These are phyloP conservation scores for Neofusicoccum umdonicola DNA, from an alignment of 2,329 filamentous ascomycete genomes.

Conservation along the genomic window DNA sequence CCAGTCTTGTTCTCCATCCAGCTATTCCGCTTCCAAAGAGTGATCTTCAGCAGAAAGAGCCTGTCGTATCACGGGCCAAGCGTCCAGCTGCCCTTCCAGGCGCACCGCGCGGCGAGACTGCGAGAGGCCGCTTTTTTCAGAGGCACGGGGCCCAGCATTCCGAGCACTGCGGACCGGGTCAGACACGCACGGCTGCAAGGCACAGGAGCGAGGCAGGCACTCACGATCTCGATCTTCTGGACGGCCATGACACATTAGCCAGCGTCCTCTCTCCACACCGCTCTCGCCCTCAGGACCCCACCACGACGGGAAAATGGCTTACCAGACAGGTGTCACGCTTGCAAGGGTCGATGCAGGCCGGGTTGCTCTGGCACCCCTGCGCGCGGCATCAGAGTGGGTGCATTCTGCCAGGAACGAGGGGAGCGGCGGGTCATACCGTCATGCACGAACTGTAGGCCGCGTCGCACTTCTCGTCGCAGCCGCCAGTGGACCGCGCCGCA, in stretches of 20 bases:
- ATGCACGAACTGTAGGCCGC: slow-evolving; percentile 16
- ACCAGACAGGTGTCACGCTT: slow-evolving; percentile 16
- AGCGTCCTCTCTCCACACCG: slow-evolving; percentile 2
- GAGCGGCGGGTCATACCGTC: slow-evolving; percentile 10
- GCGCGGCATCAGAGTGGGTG: not conserved
- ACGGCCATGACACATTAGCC: slow-evolving; percentile 14
- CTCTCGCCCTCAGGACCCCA: slow-evolving; percentile 13
- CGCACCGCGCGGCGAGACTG: not conserved
- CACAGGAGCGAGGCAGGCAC: not conserved
- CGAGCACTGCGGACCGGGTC: slow-evolving; percentile 11
- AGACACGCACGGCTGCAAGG: not conserved
- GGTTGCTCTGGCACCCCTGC: slow-evolving; percentile 16
- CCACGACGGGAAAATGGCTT: not conserved
- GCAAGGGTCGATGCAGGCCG: slow-evolving; percentile 17
- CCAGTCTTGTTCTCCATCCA: slow-evolving; percentile 10
- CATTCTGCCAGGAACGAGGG: not conserved
- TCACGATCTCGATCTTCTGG: slow-evolving; percentile 15
- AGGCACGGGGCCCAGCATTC: slow-evolving; percentile 14
- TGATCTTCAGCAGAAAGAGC: slow-evolving; percentile 15
- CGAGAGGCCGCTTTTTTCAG: not conserved
- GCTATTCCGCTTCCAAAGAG: slow-evolving; percentile 7
- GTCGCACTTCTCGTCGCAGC: slow-evolving; percentile 17
- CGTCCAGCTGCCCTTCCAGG: not conserved
- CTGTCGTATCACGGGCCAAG: slow-evolving; percentile 8
- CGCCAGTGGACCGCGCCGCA: slow-evolving; percentile 8